These are phyloP conservation scores for Moesziomyces antarcticus DNA, from an alignment of 1,284 basidiomycete genomes.

Conservation along the genomic window DNA sequence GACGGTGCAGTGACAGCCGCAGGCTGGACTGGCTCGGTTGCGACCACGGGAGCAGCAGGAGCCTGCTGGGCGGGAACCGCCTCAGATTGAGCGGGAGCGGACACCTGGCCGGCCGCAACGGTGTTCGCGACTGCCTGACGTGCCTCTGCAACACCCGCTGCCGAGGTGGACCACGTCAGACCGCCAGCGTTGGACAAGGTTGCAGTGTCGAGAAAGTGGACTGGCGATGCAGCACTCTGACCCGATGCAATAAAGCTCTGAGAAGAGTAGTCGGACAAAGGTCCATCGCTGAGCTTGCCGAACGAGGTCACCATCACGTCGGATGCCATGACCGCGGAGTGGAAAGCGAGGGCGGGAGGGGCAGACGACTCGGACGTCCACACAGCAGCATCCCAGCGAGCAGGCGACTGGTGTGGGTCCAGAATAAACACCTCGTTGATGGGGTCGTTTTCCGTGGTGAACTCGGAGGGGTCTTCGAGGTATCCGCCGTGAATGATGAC, in stretches of 20 bases:
- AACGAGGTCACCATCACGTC: conserved; percentile 65
- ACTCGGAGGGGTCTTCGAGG: conserved; percentile 27
- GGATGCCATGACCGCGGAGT: conserved; percentile 61
- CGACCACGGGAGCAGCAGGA: not conserved
- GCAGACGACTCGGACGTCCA: conserved; percentile 14
- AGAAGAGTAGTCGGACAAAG: not conserved
- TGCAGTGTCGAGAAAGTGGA: conserved; percentile 28
- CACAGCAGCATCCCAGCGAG: conserved; percentile 37
- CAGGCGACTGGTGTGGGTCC: conserved; percentile 48
- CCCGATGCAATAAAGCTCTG: conserved; percentile 14
- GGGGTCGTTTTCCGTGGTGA: conserved; percentile 23
- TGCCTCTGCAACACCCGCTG: conserved; percentile 14
- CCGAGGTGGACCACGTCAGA: conserved; percentile 35
- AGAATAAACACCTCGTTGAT: conserved; percentile 60
- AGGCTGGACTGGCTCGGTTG: conserved; percentile 2
- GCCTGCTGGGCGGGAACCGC: not conserved
- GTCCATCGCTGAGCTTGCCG: conserved; percentile 35
- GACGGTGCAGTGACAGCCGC: not conserved
- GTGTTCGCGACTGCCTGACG: conserved; percentile 24
- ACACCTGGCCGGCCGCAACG: conserved; percentile 1
- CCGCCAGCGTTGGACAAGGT: conserved; percentile 28
- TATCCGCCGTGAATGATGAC: conserved; percentile 67
- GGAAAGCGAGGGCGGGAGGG: conserved; percentile 63
- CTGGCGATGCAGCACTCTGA: not conserved
- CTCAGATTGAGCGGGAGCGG: not conserved